Percentiles rank a stretch among this genome's conserved stretches.
These are phyloP conservation scores for Acanthamoeba rhysodes DNA, from an alignment of 208 protist species.

Conservation along the genomic window DNA sequence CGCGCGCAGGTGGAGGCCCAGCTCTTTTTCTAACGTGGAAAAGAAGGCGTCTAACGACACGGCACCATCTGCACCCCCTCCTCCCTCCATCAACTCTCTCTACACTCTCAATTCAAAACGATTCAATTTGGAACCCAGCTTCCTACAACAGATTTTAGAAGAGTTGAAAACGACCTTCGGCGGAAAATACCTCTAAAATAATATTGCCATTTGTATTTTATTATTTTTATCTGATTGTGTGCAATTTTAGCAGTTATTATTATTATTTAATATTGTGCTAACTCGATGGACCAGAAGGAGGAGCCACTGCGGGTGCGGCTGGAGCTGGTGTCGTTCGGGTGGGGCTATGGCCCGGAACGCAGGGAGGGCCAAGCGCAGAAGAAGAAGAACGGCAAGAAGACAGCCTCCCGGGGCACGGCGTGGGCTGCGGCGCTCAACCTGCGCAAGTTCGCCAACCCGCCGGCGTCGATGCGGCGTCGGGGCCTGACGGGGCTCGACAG, in stretches of 20 bases:
- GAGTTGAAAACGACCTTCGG: too few relatives aligned
- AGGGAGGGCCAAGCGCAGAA: not conserved
- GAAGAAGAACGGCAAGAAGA: not conserved
- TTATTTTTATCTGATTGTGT: too few relatives aligned
- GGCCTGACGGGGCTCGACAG: not conserved
- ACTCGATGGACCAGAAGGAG: too few relatives aligned
- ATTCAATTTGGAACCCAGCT: too few relatives aligned
- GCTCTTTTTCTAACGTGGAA: not conserved
- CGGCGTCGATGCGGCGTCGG: not conserved
- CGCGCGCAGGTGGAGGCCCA: not conserved
- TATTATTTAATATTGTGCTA: too few relatives aligned
- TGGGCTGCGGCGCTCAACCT: not conserved
- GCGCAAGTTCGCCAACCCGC: not conserved
- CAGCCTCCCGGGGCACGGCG: not conserved
- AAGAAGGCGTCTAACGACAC: not conserved
- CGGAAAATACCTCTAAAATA: too few relatives aligned
- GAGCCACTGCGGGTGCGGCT: not conserved
- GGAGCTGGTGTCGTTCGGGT: constrained; percentile 1
- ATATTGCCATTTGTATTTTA: too few relatives aligned
- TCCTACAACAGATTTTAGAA: too few relatives aligned
- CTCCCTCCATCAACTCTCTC: not conserved
- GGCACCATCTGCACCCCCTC: too few relatives aligned
- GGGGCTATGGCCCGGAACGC: not conserved
- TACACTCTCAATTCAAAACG: too few relatives aligned
- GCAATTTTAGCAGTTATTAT: too few relatives aligned